Base-by-base conservation (phyloP, 345 rosid genomes). In the Geranium brycei region DNA sequence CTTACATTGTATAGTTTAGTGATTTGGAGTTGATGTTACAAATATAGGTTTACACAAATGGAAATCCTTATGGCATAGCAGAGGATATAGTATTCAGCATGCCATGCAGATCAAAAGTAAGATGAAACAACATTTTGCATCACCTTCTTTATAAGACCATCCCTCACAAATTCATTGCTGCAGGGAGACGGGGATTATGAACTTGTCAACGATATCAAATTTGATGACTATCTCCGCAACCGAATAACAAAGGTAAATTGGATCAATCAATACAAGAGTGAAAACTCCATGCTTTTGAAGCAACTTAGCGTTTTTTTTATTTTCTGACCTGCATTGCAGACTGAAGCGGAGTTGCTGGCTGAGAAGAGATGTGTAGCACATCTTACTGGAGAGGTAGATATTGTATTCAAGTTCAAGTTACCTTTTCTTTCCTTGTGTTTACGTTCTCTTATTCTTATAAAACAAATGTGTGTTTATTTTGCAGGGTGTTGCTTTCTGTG, bases 181-280 rank as follows among this genome's bases (percentile, higher is more conserved):
- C 74, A 93, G 99, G 99, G 99, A 68, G 96, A 93, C 64, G 97
- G 99, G 58, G 88, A 93, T 77, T 90, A 93, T 72, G 97, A 90
- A 64, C 87, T 90, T 69, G 96, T 86, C 67, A 88, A 90, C 73
- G 97, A 88, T 61, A 75, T 93, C 59, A 82, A 69, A 68, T 78
- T 88, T 64, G 97, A 93, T 32, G 89, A 90, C 71, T 93, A 88
- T 72, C 92, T 93, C 58, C 91, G 74, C 57, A 78, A 82, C 38
- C 77, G 91, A 75, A 78, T 90, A n/a, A 72, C 85, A 31, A 90
- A 90, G 97, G 99, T 88, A 82, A 15, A 53, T 12, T 23, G 28
- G 28, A 23, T 23, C 28, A 23, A 23, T 23, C 28, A 23, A 23
- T 23, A 23, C 28, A 23, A 23, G 28, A 23, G 28, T 23, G 28